A percentile compares a stretch with the other conserved stretches of the same genome.
phyloP scores from a whole-genome alignment of 164 flowering plant genomes.

The Buxus sempervirens region DNA sequence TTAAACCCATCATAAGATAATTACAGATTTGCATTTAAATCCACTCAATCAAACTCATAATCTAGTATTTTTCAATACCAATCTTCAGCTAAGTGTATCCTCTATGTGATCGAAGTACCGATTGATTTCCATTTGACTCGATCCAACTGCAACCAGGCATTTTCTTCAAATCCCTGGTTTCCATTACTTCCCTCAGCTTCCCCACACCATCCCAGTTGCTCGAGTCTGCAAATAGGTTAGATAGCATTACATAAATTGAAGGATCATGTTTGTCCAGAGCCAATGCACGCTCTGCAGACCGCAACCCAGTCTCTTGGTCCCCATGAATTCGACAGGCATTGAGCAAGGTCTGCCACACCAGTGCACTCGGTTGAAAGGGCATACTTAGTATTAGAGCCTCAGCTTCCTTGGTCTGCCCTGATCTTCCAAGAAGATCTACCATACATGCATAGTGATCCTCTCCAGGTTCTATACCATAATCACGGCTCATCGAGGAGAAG shows the following conservation, averaged over 20 bases:
- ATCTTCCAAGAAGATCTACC: constrained; percentile 67
- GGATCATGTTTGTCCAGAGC: constrained; percentile 46
- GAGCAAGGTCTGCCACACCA: constrained; percentile 76
- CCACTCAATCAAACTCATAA: too few relatives aligned
- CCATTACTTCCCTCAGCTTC: constrained; percentile 49
- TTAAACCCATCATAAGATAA: too few relatives aligned
- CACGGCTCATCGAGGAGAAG: constrained; percentile 48
- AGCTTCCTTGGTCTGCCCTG: constrained; percentile 59
- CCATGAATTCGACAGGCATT: constrained; percentile 63
- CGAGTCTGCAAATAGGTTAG: constrained; percentile 58
- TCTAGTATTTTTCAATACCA: too few relatives aligned
- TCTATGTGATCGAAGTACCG: neutral
- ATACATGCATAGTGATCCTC: constrained; percentile 81
- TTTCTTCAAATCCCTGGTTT: constrained; percentile 52
- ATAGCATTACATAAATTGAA: constrained; percentile 59
- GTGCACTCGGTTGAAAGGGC: constrained; percentile 54
- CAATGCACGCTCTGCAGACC: constrained; percentile 58
- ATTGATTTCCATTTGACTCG: constrained; percentile 13
- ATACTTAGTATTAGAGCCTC: constrained; percentile 49
- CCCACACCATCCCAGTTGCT: constrained; percentile 52
- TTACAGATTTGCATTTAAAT: too few relatives aligned
- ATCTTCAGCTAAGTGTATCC: too few relatives aligned
- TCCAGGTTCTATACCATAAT: constrained; percentile 53
- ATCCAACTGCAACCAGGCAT: constrained; percentile 70
- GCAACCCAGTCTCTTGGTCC: constrained; percentile 51